phyloP scores from a whole-genome alignment of 164 flowering plant genomes.

The Vitis riparia region DNA sequence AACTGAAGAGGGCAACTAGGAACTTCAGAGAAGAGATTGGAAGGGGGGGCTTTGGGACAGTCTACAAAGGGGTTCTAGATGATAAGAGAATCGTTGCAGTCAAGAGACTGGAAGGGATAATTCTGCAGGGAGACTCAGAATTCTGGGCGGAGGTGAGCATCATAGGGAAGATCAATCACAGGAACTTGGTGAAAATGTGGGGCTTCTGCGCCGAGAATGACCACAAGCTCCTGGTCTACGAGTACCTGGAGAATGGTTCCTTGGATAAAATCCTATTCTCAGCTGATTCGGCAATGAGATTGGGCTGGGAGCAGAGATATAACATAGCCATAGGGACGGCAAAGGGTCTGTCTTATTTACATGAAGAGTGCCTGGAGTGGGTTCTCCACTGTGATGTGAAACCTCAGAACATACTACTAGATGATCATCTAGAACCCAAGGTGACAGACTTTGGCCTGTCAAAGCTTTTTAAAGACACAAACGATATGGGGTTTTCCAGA shows the following conservation, averaged over 20 bases:
- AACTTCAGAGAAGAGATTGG: conserved; percentile 3
- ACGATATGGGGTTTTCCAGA: conserved; percentile 2
- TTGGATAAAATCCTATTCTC: conserved; percentile 3
- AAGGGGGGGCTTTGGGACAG: conserved; percentile 2
- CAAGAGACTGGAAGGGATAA: background rate
- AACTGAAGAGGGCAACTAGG: conserved; percentile 1
- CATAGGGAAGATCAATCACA: conserved; percentile 8
- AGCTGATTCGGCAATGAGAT: too few species aligned
- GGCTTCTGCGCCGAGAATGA: conserved; percentile 2
- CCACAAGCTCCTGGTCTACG: conserved; percentile 2
- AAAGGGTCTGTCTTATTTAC: conserved; percentile 5
- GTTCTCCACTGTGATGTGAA: too few species aligned
- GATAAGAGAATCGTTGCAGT: conserved; percentile 2
- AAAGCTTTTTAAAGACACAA: background rate
- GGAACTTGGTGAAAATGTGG: conserved; percentile 7
- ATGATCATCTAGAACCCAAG: conserved; percentile 1
- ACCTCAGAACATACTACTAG: conserved; percentile 10
- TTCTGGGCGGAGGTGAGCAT: conserved; percentile 9
- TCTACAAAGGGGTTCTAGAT: background rate
- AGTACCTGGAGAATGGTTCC: background rate
- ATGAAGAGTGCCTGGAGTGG: conserved; percentile 1
- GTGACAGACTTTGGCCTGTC: too few species aligned
- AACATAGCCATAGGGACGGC: conserved; percentile 3
- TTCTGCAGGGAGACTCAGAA: conserved; percentile 1
- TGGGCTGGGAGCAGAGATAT: conserved; percentile 2